phyloP scores from a whole-genome alignment of 2,329 filamentous ascomycete genomes.

The Ophioceras dolichostomum region DNA sequence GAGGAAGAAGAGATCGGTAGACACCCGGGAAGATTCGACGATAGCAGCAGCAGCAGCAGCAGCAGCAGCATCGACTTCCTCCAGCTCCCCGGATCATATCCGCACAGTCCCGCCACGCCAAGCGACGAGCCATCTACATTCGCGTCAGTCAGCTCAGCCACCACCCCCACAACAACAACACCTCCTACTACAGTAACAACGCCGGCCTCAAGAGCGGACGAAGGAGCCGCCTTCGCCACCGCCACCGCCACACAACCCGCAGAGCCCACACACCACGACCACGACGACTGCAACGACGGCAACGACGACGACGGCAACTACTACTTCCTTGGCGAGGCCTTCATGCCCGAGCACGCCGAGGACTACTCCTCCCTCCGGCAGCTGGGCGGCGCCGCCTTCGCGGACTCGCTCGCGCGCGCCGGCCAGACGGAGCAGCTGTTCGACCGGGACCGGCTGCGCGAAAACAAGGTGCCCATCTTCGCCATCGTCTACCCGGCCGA shows the following conservation, averaged over 20 bases:
- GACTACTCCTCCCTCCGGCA: conserved; percentile 6
- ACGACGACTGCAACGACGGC: not conserved
- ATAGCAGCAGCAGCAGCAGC: too few relatives aligned
- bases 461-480: conserved; percentile 7
- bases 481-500: conserved; percentile 7
- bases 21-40: too few relatives aligned
- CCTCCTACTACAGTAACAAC: too few relatives aligned
- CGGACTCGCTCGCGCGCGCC: conserved; percentile 5
- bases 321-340: conserved; percentile 12
- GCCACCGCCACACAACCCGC: too few relatives aligned
- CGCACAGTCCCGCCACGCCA: too few relatives aligned
- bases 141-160: too few relatives aligned
- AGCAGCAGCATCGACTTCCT: not conserved
- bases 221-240: too few relatives aligned
- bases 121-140: too few relatives aligned
- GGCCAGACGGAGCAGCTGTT: conserved; percentile 6
- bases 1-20: too few relatives aligned
- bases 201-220: too few relatives aligned
- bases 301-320: not conserved
- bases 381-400: conserved; percentile 1
- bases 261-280: not conserved
- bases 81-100: too few relatives aligned
- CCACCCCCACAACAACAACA: too few relatives aligned
- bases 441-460: conserved; percentile 3
- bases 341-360: conserved; percentile 11